Evolutionary conservation across 2,329 filamentous ascomycete genomes (phyloP), one percentile per base, ranked within the genome.

Genomic region (Botrytis fabae): DNA sequence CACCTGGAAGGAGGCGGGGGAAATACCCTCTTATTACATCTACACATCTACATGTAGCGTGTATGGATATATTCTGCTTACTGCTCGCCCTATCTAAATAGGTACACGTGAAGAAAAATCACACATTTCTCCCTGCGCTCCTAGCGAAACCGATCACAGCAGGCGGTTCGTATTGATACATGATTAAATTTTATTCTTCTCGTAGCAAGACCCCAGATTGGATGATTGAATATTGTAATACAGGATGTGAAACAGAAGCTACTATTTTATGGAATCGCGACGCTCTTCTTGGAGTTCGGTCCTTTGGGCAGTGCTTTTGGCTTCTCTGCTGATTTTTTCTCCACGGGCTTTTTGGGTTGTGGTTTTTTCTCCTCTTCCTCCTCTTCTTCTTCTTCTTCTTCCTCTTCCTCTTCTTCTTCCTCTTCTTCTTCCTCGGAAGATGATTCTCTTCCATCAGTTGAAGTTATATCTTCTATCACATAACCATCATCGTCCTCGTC

Each of bases 381-480:
- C 18, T 62, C 59, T 3, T 51, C 20, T 4, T 70, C 59, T 0
- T 70, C 42, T 1, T 54, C 48, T 4, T 70, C 59, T 0, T 70
- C 42, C 1, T 54, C 48, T 0, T 54, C 48, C 0, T 28, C 51
- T 0, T 28, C 38, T 0, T 64, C 69, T 0, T 48, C 61, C 16
- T 71, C 68, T 1, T 70, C 69, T 6, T 62, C 46, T 64, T 54
- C 59, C 12, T 54, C 54, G 18, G 48, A 60, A 40, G 61, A 68
- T 20, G 61, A 68, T 12, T 40, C 69, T 25, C 42, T 46, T 12
- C 25, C 69, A 16, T 71, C 70, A 25, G 70, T 68, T 46, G 70
- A 72, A 44, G 66, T 68, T 35, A 72, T 40, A 22, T 72, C 70
- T 46, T 72, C 70, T 25, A 72, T 65, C 8, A 68, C 70, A 57